Evolutionary conservation across 345 rosid genomes (phyloP), one percentile per base, ranked within the genome.

Genomic region (Anastatica hierochuntica): DNA sequence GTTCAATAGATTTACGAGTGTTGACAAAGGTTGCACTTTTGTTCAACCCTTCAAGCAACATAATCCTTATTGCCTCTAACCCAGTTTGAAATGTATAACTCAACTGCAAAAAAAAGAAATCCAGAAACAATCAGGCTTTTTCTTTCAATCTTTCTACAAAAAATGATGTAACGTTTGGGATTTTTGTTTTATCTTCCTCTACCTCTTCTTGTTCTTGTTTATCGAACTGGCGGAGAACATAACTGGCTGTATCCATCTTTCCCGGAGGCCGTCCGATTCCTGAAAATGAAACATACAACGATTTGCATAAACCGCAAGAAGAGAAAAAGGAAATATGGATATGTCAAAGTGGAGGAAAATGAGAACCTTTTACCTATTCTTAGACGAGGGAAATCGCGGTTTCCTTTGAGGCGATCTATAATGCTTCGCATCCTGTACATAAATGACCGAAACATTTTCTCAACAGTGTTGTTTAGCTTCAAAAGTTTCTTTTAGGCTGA

Each of bases 181-280:
- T 48, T n/a, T n/a, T n/a, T n/a, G n/a, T n/a, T n/a, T 23, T 35
- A 26, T 60, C 51, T 39, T 20, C 48, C 14, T 44, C 8, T 72
- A 83, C 97, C 88, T 88, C 95, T 69, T 73, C 77, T 7, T 63
- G 77, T 69, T 92, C 97, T 75, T 80, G 81, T 74, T 65, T 83
- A 27, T 45, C 77, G 71, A 92, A 88, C 16, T 84, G 78, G 10
- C 81, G 80, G 21, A 92, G 76, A 53, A 92, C 98, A 62, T 73
- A 83, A 64, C 53, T 81, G 14, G 62, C 75, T n/a, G 88, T 36
- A 63, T 83, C 85, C 90, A 85, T 92, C 76, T 76, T 88, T 43
- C 98, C 98, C 42, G 88, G 95, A 48, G 98, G 98, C 29, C 95
- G 78, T 35, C 98, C 98, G 12, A 85, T 92, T 31, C 98, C 98